phyloP scores from a whole-genome alignment of 106 monocot genomes.

The Platanthera guangdongensis region DNA sequence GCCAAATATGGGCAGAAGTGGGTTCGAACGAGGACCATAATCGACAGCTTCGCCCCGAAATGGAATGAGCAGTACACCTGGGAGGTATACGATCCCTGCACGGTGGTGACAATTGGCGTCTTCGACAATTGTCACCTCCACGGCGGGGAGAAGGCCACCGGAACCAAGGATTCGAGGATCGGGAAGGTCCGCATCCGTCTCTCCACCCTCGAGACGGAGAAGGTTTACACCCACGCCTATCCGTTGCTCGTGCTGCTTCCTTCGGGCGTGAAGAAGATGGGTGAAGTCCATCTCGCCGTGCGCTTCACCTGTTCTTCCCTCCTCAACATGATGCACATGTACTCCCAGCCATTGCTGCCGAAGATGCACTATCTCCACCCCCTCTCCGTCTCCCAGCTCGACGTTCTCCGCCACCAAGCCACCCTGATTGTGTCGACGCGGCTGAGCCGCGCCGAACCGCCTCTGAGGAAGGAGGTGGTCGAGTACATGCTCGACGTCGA shows the following conservation, averaged over 20 bases:
- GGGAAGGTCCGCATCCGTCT: constrained; percentile 72
- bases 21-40: constrained; percentile 61
- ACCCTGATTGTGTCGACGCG: constrained; percentile 50
- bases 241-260: constrained; percentile 47
- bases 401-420: constrained; percentile 47
- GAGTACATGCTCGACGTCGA: constrained; percentile 70
- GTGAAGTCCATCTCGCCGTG: constrained; percentile 62
- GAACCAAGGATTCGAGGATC: constrained; percentile 33
- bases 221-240: constrained; percentile 60
- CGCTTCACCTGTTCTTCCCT: constrained; percentile 50
- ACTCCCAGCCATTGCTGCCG: constrained; percentile 48
- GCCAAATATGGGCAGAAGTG: constrained; percentile 79
- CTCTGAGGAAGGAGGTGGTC: constrained; percentile 56
- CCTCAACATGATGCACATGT: constrained; percentile 45
- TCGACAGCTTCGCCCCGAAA: constrained; percentile 39
- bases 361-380: constrained; percentile 62
- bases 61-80: constrained; percentile 85
- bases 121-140: constrained; percentile 58
- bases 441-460: constrained; percentile 64
- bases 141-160: constrained; percentile 16
- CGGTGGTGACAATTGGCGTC: constrained; percentile 63
- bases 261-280: constrained; percentile 66
- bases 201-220: constrained; percentile 54
- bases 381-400: constrained; percentile 51
- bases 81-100: constrained; percentile 72